phyloP scores from a whole-genome alignment of 1,284 basidiomycete genomes.

The Rhodotorula sp. region DNA sequence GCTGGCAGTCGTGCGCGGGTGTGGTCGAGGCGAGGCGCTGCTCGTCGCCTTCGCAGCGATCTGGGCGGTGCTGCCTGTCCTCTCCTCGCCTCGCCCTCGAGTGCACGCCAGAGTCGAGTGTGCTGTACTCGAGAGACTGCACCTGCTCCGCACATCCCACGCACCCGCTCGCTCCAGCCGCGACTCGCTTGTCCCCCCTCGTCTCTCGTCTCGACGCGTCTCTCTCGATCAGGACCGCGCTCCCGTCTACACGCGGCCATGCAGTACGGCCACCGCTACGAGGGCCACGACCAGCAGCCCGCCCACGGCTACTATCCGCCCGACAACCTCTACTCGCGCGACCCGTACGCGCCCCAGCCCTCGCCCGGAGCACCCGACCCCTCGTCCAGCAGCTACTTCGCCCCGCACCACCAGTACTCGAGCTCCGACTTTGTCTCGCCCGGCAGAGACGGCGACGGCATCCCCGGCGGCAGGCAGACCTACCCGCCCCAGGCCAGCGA shows the following conservation, averaged over 20 bases:
- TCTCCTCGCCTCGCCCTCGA: too few species aligned
- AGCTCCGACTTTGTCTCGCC: slow-evolving; percentile 18
- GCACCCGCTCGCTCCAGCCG: too few species aligned
- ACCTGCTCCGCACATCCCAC: too few species aligned
- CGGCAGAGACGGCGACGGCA: slow-evolving; percentile 5
- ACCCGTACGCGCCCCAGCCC: slow-evolving; percentile 16
- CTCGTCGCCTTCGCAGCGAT: too few species aligned
- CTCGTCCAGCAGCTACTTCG: background rate
- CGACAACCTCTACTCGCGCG: slow-evolving; percentile 6
- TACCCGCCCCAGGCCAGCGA: slow-evolving; percentile 26
- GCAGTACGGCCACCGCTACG: background rate
- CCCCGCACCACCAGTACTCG: slow-evolving; percentile 15
- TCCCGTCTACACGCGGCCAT: background rate
- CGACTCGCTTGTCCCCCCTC: background rate
- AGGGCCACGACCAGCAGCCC: background rate
- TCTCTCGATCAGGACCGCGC: too few species aligned
- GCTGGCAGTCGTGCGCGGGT: too few species aligned
- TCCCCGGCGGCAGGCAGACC: slow-evolving; percentile 21
- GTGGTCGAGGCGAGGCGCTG: too few species aligned
- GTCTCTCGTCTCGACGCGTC: background rate
- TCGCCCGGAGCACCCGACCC: background rate
- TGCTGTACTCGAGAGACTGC: too few species aligned
- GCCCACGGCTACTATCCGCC: slow-evolving; percentile 6
- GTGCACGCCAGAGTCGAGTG: too few species aligned
- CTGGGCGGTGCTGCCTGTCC: too few species aligned